Conservation (phyloP, 495 filamentous ascomycete genomes). For the Penicillium odoratum region DNA sequence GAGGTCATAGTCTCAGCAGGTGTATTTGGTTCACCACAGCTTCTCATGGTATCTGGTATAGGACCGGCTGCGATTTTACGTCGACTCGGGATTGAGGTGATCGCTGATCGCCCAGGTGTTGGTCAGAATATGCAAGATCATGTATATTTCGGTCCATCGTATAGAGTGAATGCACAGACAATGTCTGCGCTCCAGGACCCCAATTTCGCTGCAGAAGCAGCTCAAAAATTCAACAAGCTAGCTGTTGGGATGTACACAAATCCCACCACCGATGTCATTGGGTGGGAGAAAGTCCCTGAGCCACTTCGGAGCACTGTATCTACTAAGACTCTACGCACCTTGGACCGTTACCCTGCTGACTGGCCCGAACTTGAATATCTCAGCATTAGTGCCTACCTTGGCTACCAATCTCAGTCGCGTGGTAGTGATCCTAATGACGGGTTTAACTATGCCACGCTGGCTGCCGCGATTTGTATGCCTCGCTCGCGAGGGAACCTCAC, state of each 20-base stretch:
- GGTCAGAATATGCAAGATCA: conserved; percentile 51
- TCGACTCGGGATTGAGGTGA: conserved; percentile 35
- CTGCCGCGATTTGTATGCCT: conserved; percentile 36
- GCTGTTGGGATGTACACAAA: too few species aligned
- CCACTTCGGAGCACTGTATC: too few species aligned
- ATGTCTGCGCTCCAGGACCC: background rate
- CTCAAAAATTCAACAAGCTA: too few species aligned
- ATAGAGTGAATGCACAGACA: conserved; percentile 14
- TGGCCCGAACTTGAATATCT: too few species aligned
- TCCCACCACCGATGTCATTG: too few species aligned
- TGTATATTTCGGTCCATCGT: conserved; percentile 24
- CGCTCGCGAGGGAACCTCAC: background rate
- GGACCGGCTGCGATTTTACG: conserved; percentile 37
- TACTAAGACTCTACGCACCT: too few species aligned
- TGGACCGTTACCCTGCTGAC: conserved; percentile 23
- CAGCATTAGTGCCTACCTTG: too few species aligned
- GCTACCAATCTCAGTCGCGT: too few species aligned
- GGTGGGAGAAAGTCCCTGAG: too few species aligned
- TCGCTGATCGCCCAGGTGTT: conserved; percentile 45
- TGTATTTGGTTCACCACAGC: conserved; percentile 31
- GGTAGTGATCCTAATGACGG: conserved; percentile 3
- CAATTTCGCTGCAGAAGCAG: too few species aligned
- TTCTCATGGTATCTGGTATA: conserved; percentile 51
- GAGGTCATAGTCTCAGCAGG: conserved; percentile 49
- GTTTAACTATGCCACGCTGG: conserved; percentile 19